Percentiles rank a stretch among this genome's conserved stretches.
These are phyloP conservation scores for Centaurea solstitialis DNA, from an alignment of 129 eudicot genomes.

Conservation along the genomic window DNA sequence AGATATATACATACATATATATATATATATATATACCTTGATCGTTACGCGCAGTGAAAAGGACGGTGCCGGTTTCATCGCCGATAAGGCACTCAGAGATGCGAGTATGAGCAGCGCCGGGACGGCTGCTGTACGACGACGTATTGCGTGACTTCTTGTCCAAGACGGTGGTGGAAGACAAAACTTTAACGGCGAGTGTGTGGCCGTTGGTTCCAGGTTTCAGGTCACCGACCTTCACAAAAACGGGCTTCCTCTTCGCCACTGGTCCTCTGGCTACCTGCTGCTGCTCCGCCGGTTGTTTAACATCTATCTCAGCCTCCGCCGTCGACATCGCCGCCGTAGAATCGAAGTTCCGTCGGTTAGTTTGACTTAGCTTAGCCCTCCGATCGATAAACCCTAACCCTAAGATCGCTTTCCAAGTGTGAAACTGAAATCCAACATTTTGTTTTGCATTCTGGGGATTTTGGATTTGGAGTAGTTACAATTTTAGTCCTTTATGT, in stretches of 20 bases:
- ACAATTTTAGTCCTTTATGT: neutral
- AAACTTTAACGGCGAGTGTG: conserved; percentile 57
- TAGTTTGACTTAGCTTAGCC: neutral
- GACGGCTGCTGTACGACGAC: conserved; percentile 26
- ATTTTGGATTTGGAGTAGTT: neutral
- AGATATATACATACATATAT: no score
- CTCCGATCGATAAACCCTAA: neutral
- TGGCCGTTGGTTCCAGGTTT: conserved; percentile 81
- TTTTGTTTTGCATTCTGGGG: conserved; percentile 3
- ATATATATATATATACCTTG: no score
- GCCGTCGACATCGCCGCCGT: neutral
- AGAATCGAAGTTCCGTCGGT: neutral
- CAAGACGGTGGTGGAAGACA: conserved; percentile 51
- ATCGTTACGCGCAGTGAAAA: conserved; percentile 7
- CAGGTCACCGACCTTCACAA: conserved; percentile 55
- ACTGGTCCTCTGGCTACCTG: conserved; percentile 4
- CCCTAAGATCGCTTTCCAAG: conserved; percentile 1
- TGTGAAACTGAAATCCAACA: neutral
- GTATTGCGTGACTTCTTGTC: conserved; percentile 57
- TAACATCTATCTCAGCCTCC: conserved; percentile 5
- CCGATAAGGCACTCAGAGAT: conserved; percentile 9
- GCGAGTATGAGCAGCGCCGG: conserved; percentile 20
- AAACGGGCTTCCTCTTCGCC: conserved; percentile 61
- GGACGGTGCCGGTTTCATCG: conserved; percentile 10
- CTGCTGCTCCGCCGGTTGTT: conserved; percentile 45